phyloP scores from a whole-genome alignment of 441 rosid species.

The Flueggea neowawraea region DNA sequence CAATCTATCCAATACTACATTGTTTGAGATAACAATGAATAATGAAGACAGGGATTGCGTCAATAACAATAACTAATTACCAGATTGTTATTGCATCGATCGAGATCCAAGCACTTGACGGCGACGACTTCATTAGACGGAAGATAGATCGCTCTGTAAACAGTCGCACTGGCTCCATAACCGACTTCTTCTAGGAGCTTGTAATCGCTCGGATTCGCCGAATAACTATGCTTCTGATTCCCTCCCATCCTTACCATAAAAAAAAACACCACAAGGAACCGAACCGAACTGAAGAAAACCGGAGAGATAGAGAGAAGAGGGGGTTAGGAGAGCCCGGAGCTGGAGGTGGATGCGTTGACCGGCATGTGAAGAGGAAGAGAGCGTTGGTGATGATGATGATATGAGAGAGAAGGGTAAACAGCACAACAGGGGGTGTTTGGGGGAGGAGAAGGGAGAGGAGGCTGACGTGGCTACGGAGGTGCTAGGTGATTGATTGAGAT shows the following conservation, averaged over 20 bases:
- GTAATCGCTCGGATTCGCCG: constrained; percentile 65
- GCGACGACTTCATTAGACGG: constrained; percentile 85
- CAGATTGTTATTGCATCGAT: constrained; percentile 96
- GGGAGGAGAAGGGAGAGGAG: not conserved
- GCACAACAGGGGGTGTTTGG: not conserved
- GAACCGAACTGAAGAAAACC: too few species aligned
- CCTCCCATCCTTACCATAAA: constrained; percentile 32
- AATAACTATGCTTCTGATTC: constrained; percentile 47
- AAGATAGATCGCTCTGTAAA: constrained; percentile 86
- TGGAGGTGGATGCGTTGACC: not conserved
- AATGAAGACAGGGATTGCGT: not conserved
- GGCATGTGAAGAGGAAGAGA: not conserved
- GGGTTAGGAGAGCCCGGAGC: not conserved
- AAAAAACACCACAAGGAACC: too few species aligned
- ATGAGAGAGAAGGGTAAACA: too few species aligned
- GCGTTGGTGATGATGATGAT: not conserved
- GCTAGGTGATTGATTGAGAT: not conserved
- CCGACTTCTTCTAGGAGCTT: constrained; percentile 88
- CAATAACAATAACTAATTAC: constrained; percentile 29
- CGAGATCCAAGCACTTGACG: constrained; percentile 98
- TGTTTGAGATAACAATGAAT: not conserved
- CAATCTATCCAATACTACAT: too few species aligned
- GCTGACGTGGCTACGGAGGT: not conserved
- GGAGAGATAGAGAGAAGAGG: not conserved
- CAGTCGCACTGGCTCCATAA: constrained; percentile 94